phyloP scores from a whole-genome alignment of 148 eudicot species.

The Rhododendron kiyosumense region DNA sequence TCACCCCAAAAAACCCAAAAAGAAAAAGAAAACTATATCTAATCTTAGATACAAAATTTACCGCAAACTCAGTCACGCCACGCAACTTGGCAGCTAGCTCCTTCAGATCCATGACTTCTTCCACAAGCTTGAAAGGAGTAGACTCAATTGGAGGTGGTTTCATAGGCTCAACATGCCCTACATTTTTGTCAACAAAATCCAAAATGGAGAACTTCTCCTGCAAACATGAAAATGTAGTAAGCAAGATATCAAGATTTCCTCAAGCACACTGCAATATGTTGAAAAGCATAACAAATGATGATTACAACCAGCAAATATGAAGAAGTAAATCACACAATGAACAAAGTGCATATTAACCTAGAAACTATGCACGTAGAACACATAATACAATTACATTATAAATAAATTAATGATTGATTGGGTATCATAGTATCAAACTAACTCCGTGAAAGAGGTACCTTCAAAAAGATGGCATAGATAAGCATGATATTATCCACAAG shows the following conservation, averaged over 20 bases:
- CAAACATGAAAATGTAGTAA: neutral
- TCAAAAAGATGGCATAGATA: no score
- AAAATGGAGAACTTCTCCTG: constrained; percentile 59
- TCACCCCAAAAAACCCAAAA: neutral
- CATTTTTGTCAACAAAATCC: constrained; percentile 64
- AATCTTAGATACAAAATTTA: constrained; percentile 19
- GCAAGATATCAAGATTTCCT: neutral
- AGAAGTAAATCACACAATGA: neutral
- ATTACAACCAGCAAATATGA: neutral
- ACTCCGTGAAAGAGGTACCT: neutral
- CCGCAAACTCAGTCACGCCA: constrained; percentile 77
- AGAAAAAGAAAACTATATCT: neutral
- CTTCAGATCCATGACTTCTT: constrained; percentile 76
- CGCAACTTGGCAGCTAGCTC: constrained; percentile 66
- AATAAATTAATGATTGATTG: no score
- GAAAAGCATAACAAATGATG: neutral
- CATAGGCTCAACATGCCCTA: constrained; percentile 38
- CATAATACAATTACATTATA: neutral
- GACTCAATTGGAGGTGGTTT: constrained; percentile 54
- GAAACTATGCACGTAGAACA: neutral
- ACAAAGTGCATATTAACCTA: neutral
- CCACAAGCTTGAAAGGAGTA: constrained; percentile 76
- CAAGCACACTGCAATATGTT: neutral
- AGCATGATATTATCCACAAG: no score
- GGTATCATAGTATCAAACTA: neutral